Evolutionary conservation across 2,329 filamentous ascomycete genomes (phyloP), one percentile per base, ranked within the genome.

Genomic region (Neopestalotiopsis clavispora): DNA sequence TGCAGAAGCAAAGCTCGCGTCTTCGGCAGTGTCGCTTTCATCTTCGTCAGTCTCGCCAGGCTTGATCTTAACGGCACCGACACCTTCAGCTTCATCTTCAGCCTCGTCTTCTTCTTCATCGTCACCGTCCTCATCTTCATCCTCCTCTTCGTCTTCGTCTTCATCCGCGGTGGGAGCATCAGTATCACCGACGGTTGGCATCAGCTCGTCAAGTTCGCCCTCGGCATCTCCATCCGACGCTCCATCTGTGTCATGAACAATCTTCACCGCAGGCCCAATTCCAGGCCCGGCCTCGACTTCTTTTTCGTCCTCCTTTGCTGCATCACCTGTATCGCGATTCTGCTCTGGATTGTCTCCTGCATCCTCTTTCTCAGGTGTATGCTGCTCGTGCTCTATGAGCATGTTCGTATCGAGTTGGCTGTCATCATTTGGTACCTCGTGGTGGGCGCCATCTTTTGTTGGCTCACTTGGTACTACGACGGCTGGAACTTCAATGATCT

Each of bases 61-160:
- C 68, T 83, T 84, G 68, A 88, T 83, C 72, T 89, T 89, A 23
- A 89, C 86, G 9, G 86, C 86, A 14, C 87, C 87, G 1, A 89
- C 87, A 2, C 84, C 86, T 74, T 89, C 87, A 3, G 84, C 84
- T 9, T 86, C 82, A 30, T 87, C 84, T 17, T 84, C 80, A 28
- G 23, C 23, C 1, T 78, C 79, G 45, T 76, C 77, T 23, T 76
- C 76, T n/a, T 74, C 73, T 7, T 77, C 76, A 66, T 71, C 74
- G 2, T 69, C 72, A 10, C 74, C 74, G 14, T 75, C 74, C 74
- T 66, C 72, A 3, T 72, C 73, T 12, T 77, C 77, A 10, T 74
- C 73, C n/a, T 79, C 79, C 5, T 76, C 75, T 4, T 70, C 73
- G 14, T 72, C 74, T 5, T 71, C 75, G 20, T 70, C 71, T 32